These are phyloP conservation scores for Paramecium sonneborni DNA, from an alignment of 73 alveolate genomes.

Conservation along the genomic window DNA sequence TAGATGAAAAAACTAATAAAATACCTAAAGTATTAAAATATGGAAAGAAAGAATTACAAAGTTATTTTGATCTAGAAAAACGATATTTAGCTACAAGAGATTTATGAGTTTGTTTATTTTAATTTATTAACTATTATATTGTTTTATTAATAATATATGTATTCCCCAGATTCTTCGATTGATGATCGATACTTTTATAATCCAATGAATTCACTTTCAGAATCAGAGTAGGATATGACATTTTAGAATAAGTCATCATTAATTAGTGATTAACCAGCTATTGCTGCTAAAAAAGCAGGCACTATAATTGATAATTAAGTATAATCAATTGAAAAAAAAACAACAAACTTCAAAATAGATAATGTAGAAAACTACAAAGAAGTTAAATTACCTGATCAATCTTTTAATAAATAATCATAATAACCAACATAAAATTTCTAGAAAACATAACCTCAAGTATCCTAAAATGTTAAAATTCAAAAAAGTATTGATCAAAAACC, in stretches of 20 bases:
- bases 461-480: neutral
- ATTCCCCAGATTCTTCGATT: constrained; percentile 21
- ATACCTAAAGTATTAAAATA: constrained; percentile 68
- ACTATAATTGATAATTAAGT: neutral
- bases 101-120: neutral
- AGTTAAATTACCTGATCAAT: neutral
- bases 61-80: constrained; percentile 73
- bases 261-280: constrained; percentile 17
- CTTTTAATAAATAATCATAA: neutral
- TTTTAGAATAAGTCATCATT: neutral
- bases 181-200: constrained; percentile 8
- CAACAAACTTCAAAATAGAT: neutral
- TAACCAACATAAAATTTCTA: neutral
- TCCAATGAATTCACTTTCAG: constrained; percentile 18
- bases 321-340: neutral
- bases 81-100: constrained; percentile 75
- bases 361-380: neutral
- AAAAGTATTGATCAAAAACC: neutral
- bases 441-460: neutral
- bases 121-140: neutral
- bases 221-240: neutral
- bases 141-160: neutral
- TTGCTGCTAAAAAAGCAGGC: neutral
- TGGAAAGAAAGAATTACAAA: constrained; percentile 66
- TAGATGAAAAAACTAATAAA: constrained; percentile 62